phyloP scores from a whole-genome alignment of 2,329 filamentous ascomycete species.

The Parastagonospora nodorum region DNA sequence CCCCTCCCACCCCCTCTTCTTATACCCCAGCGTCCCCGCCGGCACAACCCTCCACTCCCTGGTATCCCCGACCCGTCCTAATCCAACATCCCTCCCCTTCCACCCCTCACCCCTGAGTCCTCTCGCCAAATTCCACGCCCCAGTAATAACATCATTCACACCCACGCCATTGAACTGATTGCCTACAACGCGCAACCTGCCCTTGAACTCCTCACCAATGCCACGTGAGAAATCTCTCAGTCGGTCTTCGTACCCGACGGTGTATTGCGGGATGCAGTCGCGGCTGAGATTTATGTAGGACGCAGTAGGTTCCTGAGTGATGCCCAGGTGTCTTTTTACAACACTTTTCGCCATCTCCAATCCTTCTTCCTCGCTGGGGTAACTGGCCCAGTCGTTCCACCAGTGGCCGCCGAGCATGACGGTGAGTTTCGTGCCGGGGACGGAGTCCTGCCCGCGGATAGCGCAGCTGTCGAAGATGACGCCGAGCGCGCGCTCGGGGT shows the following conservation, averaged over 20 bases:
- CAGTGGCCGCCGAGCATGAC: conserved; percentile 95
- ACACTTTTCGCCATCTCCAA: conserved; percentile 71
- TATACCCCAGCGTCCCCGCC: conserved; percentile 10
- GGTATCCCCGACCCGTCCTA: conserved; percentile 26
- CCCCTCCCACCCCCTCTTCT: conserved; percentile 3
- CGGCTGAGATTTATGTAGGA: conserved; percentile 64
- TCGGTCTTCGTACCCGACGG: conserved; percentile 72
- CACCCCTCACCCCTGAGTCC: conserved; percentile 39
- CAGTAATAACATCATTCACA: conserved; percentile 59
- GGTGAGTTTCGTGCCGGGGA: conserved; percentile 79
- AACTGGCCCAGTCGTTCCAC: conserved; percentile 71
- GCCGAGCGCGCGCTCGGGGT: conserved; percentile 82
- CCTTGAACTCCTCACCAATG: conserved; percentile 63
- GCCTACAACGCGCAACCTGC: conserved; percentile 66
- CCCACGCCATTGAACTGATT: conserved; percentile 55
- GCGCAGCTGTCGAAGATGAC: conserved; percentile 88
- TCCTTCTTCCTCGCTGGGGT: conserved; percentile 70
- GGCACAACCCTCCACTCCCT: conserved; percentile 19
- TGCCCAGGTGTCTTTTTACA: conserved; percentile 74
- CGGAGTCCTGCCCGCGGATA: conserved; percentile 60
- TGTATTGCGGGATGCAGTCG: conserved; percentile 90
- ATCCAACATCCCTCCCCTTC: conserved; percentile 31
- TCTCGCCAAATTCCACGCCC: conserved; percentile 60
- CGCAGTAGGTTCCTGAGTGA: conserved; percentile 66
- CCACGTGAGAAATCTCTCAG: conserved; percentile 61